phyloP scores from a whole-genome alignment of 2,329 filamentous ascomycete genomes.

The Aspergillus fructus region DNA sequence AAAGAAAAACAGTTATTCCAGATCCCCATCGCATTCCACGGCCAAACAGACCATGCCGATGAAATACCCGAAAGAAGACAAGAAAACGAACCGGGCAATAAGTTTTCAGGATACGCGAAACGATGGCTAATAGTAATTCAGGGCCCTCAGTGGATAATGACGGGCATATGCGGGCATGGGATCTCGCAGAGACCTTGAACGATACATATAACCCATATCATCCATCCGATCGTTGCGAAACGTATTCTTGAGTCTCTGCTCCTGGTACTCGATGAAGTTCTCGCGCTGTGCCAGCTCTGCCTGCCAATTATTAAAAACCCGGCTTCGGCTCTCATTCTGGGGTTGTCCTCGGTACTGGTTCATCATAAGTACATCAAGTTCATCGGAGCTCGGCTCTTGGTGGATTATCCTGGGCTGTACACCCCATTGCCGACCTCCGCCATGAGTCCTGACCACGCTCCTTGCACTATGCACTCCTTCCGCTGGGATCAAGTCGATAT shows the following conservation, averaged over 20 bases:
- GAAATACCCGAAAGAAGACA: not conserved
- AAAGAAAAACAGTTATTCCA: not conserved
- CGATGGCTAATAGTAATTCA: constrained; percentile 1
- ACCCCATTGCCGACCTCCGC: constrained; percentile 14
- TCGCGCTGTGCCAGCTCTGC: constrained; percentile 4
- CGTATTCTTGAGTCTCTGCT: constrained; percentile 22
- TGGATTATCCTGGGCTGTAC: constrained; percentile 23
- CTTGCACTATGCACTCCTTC: constrained; percentile 18
- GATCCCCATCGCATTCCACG: not conserved
- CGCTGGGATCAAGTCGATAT: constrained; percentile 26
- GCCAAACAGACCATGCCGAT: not conserved
- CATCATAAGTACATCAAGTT: constrained; percentile 16
- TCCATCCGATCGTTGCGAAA: constrained; percentile 17
- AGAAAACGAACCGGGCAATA: not conserved
- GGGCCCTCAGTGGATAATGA: constrained; percentile 13
- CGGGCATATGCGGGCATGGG: constrained; percentile 14
- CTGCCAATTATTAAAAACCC: constrained; percentile 21
- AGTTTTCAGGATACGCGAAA: not conserved
- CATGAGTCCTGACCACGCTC: constrained; percentile 3
- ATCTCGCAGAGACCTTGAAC: constrained; percentile 20
- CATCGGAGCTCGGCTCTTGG: constrained; percentile 13
- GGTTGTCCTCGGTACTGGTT: constrained; percentile 11
- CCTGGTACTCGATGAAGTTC: constrained; percentile 10
- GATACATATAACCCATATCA: constrained; percentile 8
- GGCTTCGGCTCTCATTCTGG: constrained; percentile 27